Conservation (phyloP, 345 rosid species). For the Bruguiera gymnorhiza region DNA sequence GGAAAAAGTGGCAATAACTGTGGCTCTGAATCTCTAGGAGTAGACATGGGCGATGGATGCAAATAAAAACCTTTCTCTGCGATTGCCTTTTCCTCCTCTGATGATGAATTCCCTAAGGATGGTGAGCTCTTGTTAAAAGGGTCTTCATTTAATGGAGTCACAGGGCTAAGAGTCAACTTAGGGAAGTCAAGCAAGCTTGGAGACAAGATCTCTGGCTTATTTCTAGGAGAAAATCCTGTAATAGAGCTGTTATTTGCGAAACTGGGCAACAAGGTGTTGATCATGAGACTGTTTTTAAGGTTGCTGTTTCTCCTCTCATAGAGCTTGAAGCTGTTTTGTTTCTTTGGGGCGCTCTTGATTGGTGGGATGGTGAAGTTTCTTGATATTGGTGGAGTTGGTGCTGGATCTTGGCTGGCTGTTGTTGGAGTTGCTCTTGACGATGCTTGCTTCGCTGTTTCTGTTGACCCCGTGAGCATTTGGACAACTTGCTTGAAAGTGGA, state of each 20-base stretch:
- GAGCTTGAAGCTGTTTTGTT: conserved; percentile 69
- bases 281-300: conserved; percentile 79
- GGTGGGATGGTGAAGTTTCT: conserved; percentile 62
- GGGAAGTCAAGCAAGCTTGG: conserved; percentile 96
- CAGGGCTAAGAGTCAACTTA: conserved; percentile 74
- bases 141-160: conserved; percentile 76
- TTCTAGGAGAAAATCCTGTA: conserved; percentile 58
- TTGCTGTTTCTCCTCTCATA: conserved; percentile 83
- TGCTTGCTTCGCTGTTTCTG: conserved; percentile 66
- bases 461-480: conserved; percentile 87
- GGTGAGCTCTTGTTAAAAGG: conserved; percentile 64
- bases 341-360: conserved; percentile 47
- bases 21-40: conserved; percentile 34
- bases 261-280: conserved; percentile 65
- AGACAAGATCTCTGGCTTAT: conserved; percentile 64
- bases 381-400: conserved; percentile 5
- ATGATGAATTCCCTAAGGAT: conserved; percentile 41
- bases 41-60: conserved; percentile 41
- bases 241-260: conserved; percentile 17
- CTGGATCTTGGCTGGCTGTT: conserved; percentile 18
- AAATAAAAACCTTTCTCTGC: conserved; percentile 41
- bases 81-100: conserved; percentile 29
- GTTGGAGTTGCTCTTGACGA: conserved; percentile 19
- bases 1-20: conserved; percentile 41
- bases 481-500: conserved; percentile 89